Conservation (phyloP, 73 alveolate species). For the Paramecium octaurelia region DNA sequence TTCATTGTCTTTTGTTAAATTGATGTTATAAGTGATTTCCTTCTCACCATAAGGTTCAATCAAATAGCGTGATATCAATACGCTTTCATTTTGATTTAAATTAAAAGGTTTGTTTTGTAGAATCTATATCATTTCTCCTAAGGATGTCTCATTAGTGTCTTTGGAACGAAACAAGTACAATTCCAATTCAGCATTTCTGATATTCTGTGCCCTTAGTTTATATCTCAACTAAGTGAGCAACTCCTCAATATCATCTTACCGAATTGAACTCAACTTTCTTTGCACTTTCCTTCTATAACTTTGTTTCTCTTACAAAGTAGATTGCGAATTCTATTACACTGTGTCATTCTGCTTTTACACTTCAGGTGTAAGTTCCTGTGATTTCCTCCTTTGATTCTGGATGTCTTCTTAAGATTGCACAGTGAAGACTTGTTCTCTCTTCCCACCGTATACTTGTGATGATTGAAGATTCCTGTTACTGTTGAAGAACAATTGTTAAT, state of each 20-base stretch:
- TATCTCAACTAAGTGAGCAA: slow-evolving; percentile 9
- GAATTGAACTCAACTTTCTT: background rate
- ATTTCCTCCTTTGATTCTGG: background rate
- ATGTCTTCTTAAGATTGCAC: slow-evolving; percentile 1
- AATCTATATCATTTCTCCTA: slow-evolving; percentile 25
- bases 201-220: background rate
- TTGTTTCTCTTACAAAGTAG: background rate
- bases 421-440: background rate
- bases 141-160: background rate
- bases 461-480: background rate
- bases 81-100: slow-evolving; percentile 29
- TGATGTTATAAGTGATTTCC: slow-evolving; percentile 19
- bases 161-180: background rate
- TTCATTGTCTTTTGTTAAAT: slow-evolving; percentile 7
- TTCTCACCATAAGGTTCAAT: slow-evolving; percentile 50
- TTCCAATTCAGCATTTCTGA: slow-evolving; percentile 20
- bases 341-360: background rate
- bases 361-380: background rate
- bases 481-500: slow-evolving; percentile 25
- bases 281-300: background rate
- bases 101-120: background rate
- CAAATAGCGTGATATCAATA: background rate
- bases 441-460: background rate
- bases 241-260: slow-evolving; percentile 32
- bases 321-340: background rate